These are phyloP conservation scores for Mollisia scopiformis DNA, from an alignment of 2,329 filamentous ascomycete genomes.

Conservation along the genomic window DNA sequence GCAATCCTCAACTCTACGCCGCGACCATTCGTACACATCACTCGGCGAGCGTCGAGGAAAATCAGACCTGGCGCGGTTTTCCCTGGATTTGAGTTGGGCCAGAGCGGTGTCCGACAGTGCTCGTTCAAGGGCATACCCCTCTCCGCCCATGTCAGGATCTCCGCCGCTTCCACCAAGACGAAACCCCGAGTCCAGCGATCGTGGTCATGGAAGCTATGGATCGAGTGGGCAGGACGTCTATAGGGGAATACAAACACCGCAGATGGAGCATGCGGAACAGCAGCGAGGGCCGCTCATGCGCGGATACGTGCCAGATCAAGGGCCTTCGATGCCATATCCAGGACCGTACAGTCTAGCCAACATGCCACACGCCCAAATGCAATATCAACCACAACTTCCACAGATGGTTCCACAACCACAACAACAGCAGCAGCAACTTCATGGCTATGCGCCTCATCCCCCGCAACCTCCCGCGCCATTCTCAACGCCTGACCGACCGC, in stretches of 20 bases:
- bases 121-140: constrained; percentile 66
- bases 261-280: constrained; percentile 30
- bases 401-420: constrained; percentile 25
- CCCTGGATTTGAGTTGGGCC: constrained; percentile 58
- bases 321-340: constrained; percentile 26
- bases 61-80: constrained; percentile 56
- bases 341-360: constrained; percentile 30
- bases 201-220: constrained; percentile 51
- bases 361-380: constrained; percentile 22
- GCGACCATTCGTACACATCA: constrained; percentile 43
- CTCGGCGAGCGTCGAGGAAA: constrained; percentile 63
- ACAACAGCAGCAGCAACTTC: constrained; percentile 28
- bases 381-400: constrained; percentile 27
- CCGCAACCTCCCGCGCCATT: constrained; percentile 28
- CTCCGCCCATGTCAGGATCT: constrained; percentile 76
- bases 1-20: constrained; percentile 52
- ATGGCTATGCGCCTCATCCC: constrained; percentile 24
- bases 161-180: constrained; percentile 61
- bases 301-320: constrained; percentile 42
- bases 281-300: constrained; percentile 36
- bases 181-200: constrained; percentile 59
- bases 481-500: constrained; percentile 35
- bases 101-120: constrained; percentile 58
- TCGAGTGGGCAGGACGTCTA: constrained; percentile 54
- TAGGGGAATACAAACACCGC: constrained; percentile 40